phyloP scores from a whole-genome alignment of 1,284 basidiomycete genomes.

The Porphyrellus sp. region DNA sequence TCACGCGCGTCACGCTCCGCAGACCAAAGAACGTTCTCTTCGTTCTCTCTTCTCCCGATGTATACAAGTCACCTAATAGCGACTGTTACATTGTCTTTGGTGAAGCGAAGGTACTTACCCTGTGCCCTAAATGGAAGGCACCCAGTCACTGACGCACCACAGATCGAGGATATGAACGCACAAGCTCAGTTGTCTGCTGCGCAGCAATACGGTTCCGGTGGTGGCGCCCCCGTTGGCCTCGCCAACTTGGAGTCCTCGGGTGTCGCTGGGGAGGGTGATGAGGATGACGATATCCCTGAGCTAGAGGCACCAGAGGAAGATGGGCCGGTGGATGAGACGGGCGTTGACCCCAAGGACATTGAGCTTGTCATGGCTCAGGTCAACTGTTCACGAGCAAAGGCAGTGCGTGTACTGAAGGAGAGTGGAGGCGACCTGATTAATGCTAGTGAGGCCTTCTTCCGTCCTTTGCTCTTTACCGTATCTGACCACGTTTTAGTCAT shows the following conservation, averaged over 20 bases:
- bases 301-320: conserved; percentile 80
- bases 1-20: conserved; percentile 93
- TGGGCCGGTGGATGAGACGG: conserved; percentile 73
- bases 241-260: conserved; percentile 55
- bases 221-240: conserved; percentile 44
- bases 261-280: conserved; percentile 54
- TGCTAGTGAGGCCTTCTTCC: conserved; percentile 67
- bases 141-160: not conserved
- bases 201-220: conserved; percentile 72
- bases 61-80: conserved; percentile 96
- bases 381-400: conserved; percentile 81
- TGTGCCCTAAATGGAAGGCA: conserved; percentile 4
- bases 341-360: conserved; percentile 91
- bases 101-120: conserved; percentile 77
- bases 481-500: conserved; percentile 23
- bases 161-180: conserved; percentile 91
- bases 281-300: conserved; percentile 79
- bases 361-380: conserved; percentile 91
- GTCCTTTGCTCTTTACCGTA: conserved; percentile 35
- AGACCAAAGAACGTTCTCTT: conserved; percentile 95
- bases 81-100: conserved; percentile 99
- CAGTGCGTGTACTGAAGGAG: conserved; percentile 83
- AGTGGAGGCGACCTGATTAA: conserved; percentile 91
- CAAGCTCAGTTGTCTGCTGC: conserved; percentile 82
- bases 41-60: conserved; percentile 91